Evolutionary conservation across 2,329 filamentous ascomycete genomes (phyloP).

Genomic region (Plenodomus lindquistii): DNA sequence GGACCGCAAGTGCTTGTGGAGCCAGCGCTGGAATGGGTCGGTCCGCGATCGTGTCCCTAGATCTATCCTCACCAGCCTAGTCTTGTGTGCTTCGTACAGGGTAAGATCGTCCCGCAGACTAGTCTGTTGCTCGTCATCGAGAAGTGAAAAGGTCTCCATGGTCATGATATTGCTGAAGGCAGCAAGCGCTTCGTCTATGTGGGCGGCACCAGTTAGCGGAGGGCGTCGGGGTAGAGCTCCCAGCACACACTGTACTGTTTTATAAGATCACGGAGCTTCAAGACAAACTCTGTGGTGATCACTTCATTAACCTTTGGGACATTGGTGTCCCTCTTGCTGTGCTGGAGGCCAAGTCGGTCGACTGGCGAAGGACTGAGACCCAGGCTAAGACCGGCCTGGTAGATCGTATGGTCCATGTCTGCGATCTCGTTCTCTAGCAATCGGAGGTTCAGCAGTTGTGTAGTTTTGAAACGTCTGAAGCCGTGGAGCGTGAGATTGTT

Average conservation of each 20-base stretch:
- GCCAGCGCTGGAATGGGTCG: conserved; percentile 21
- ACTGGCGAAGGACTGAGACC: conserved; percentile 14
- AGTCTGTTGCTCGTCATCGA: conserved; percentile 22
- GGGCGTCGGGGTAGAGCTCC: too few species aligned
- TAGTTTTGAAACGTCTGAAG: conserved; percentile 29
- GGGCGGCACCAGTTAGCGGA: too few species aligned
- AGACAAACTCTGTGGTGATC: conserved; percentile 20
- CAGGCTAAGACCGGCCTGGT: conserved; percentile 39
- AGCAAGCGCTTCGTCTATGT: conserved; percentile 25
- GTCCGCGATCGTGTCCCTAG: conserved; percentile 24
- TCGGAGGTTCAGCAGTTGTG: conserved; percentile 42
- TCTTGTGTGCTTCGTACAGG: conserved; percentile 39
- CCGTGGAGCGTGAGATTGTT: conserved; percentile 27
- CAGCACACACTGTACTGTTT: conserved; percentile 28
- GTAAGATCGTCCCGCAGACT: conserved; percentile 28
- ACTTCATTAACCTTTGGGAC: conserved; percentile 8
- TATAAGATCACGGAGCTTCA: conserved; percentile 18
- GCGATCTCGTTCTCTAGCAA: conserved; percentile 41
- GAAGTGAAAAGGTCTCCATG: conserved; percentile 30
- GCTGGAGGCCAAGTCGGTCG: conserved; percentile 32
- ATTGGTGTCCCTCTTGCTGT: conserved; percentile 26
- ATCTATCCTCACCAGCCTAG: conserved; percentile 40
- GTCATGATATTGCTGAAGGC: conserved; percentile 29
- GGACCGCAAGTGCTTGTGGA: conserved; percentile 15
- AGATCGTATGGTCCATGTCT: conserved; percentile 35